Base-by-base conservation (phyloP, 116 monocot genomes). In the Thalassia testudinum region DNA sequence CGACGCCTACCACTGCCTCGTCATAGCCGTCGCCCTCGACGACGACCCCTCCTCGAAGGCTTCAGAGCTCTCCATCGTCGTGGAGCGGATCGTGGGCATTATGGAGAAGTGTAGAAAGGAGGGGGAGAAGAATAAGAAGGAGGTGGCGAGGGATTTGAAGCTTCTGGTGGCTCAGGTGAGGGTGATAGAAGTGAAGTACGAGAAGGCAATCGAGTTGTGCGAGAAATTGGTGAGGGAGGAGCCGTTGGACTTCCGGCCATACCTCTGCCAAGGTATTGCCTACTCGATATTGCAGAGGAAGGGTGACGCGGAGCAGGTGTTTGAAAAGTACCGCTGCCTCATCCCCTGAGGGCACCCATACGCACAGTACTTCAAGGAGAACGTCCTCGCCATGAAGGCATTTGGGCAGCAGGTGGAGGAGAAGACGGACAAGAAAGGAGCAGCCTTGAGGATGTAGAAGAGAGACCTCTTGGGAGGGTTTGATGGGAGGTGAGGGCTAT, bases 181-280 rank as follows among this genome's bases (percentile, higher is more conserved):
- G n/a, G 54, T 81, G 5, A 56, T 80, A 15, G 45, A 75, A 40
- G 70, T 66, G 21, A 66, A 75, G 27, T 81, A 81, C 23, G 69
- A 61, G 10, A 71, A 76, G 40, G 79, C 80, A 0, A 27, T 85
- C 1, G 59, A 49, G 60, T 49, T 85, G 17, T 85, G 80, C 27
- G 24, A 65, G 14, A 74, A 68, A 13, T 37, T 85, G 73, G 80
- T 78, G 25, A 74, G 47, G 55, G 78, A 86, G 61, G 75, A 86
- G 54, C 86, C 81, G 12, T 72, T 69, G 49, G 86, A 86, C 61
- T 86, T 86, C 52, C 74, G 86, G 37, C 86, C 81, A 14, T 81
- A 86, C 21, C 69, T 86, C 16, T 86, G 81, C 60, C 76, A 81
- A 44, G 86, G 86, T 34, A 80, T 86, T 24, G 57, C 78, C 20